These are phyloP conservation scores for Oryza officinalis DNA, from an alignment of 176 grass and related monocot species.

Conservation along the genomic window DNA sequence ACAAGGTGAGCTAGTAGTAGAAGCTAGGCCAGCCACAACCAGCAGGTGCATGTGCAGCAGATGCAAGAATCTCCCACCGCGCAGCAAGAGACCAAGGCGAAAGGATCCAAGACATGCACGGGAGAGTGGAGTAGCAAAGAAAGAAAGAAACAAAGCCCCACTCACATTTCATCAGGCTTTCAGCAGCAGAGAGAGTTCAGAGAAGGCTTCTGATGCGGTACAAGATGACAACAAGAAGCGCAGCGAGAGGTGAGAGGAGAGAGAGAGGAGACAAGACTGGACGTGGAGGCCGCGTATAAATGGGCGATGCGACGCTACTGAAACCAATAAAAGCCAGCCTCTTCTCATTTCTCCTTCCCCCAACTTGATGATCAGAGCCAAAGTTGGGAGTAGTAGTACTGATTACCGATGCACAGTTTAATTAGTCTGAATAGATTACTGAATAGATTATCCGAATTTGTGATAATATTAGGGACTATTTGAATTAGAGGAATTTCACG, in stretches of 20 bases:
- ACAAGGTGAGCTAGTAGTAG: no score
- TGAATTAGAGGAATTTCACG: no score
- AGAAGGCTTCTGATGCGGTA: not conserved
- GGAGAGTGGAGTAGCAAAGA: not conserved
- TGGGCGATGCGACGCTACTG: conserved; percentile 10
- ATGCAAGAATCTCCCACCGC: conserved; percentile 18
- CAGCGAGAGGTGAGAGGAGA: no score
- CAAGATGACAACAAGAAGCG: not conserved
- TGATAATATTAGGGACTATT: no score
- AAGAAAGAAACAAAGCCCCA: conserved; percentile 24
- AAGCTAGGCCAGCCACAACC: no score
- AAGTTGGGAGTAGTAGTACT: not conserved
- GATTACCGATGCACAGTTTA: no score
- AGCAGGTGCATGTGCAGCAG: not conserved
- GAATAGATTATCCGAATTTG: no score
- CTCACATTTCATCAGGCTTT: conserved; percentile 40
- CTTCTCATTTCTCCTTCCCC: not conserved
- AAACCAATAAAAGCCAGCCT: conserved; percentile 12
- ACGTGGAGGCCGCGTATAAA: conserved; percentile 41
- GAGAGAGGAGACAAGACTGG: conserved; percentile 31
- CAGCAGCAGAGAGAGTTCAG: not conserved
- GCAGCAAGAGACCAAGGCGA: conserved; percentile 26
- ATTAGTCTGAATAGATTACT: no score
- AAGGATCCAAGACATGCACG: conserved; percentile 34
- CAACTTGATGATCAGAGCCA: not conserved